A percentile compares a stretch with the other conserved stretches of the same genome.
Evolutionary conservation across 257 asterid species (phyloP).

Genomic region (Euphrasia confusa): DNA sequence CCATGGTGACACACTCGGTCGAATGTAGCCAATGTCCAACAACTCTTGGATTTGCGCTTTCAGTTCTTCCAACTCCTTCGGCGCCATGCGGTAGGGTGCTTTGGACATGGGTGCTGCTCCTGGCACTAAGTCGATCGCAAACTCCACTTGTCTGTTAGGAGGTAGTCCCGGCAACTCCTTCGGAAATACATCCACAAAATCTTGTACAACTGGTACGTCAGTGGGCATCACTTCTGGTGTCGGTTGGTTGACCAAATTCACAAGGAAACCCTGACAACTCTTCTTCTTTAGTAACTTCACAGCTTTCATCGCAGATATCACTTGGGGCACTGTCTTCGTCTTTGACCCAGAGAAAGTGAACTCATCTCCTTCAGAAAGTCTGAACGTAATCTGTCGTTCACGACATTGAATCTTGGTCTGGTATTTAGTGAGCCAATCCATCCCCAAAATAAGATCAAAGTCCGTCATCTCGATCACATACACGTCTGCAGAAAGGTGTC

Average conservation of each 20-base stretch:
- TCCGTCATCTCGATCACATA: neutral
- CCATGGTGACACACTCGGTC: too few species aligned
- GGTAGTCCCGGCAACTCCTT: neutral
- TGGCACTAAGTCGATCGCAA: neutral
- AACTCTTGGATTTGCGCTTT: neutral
- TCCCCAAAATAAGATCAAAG: neutral
- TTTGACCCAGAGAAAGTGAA: neutral
- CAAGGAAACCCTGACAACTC: neutral
- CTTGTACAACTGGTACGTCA: neutral
- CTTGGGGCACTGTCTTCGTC: neutral
- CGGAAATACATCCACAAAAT: neutral
- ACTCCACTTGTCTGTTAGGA: neutral
- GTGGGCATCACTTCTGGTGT: neutral
- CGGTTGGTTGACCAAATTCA: neutral
- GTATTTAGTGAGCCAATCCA: neutral
- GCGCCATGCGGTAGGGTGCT: neutral
- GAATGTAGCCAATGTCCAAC: too few species aligned
- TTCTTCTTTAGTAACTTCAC: neutral
- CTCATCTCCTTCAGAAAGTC: neutral
- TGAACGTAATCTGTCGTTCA: neutral
- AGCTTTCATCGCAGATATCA: neutral
- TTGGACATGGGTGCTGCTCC: neutral
- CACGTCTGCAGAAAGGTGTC: neutral
- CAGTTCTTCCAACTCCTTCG: neutral
- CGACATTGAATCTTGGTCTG: neutral